These are phyloP conservation scores for Staphylotrichum tortipilum DNA, from an alignment of 495 filamentous ascomycete species.

Conservation along the genomic window DNA sequence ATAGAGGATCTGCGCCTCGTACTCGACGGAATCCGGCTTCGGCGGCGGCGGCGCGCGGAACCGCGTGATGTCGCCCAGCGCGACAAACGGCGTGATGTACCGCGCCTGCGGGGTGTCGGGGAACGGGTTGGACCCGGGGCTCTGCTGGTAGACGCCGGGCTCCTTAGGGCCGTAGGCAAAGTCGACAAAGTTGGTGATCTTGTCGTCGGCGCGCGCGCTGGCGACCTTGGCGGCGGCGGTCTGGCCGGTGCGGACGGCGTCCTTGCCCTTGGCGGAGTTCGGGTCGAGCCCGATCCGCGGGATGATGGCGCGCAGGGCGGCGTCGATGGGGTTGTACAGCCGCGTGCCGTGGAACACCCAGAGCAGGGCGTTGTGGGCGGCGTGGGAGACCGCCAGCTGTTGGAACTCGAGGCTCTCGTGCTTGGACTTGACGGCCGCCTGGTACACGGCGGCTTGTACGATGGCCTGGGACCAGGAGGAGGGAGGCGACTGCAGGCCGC, in stretches of 20 bases:
- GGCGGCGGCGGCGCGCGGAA: slow-evolving; percentile 23
- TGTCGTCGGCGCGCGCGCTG: slow-evolving; percentile 23
- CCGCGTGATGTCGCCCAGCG: slow-evolving; percentile 18
- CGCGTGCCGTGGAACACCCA: slow-evolving; percentile 32
- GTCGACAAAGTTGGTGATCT: slow-evolving; percentile 27
- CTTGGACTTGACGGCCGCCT: slow-evolving; percentile 23
- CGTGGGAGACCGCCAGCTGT: slow-evolving; percentile 34
- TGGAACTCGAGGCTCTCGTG: slow-evolving; percentile 22
- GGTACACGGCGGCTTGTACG: slow-evolving; percentile 26
- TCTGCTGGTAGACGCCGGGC: slow-evolving; percentile 25
- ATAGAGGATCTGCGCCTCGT: slow-evolving; percentile 15
- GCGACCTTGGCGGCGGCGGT: slow-evolving; percentile 21
- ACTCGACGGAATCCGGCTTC: slow-evolving; percentile 7
- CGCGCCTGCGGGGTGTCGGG: slow-evolving; percentile 28
- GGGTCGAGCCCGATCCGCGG: slow-evolving; percentile 23
- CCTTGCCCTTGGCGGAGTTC: slow-evolving; percentile 13
- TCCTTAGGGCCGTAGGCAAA: slow-evolving; percentile 16
- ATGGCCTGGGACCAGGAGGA: slow-evolving; percentile 25
- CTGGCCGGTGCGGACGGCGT: slow-evolving; percentile 20
- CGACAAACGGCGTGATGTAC: slow-evolving; percentile 21
- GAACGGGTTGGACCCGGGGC: slow-evolving; percentile 19
- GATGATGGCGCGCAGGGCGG: slow-evolving; percentile 21
- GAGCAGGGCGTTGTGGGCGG: slow-evolving; percentile 27
- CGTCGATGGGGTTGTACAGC: slow-evolving; percentile 19
- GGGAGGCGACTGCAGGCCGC: slow-evolving; percentile 27